Base-by-base conservation (phyloP, 2,329 filamentous ascomycete species). In the Calonectria crousiana region DNA sequence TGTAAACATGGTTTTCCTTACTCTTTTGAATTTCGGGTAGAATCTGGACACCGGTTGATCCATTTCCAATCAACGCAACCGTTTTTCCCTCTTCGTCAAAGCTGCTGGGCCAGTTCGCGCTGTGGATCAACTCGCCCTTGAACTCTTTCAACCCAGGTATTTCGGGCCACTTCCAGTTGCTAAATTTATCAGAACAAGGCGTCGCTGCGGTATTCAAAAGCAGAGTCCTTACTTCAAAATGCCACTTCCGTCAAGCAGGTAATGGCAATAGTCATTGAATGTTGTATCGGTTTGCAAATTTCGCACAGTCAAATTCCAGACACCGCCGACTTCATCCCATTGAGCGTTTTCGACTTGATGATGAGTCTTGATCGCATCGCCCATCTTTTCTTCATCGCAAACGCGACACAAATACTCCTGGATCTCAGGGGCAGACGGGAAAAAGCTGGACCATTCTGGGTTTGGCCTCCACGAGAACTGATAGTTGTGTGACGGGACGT, bases 31-130 rank as follows among this genome's bases (percentile, higher is more conserved):
- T 38, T 32, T 56, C 67, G 13, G 74, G 71, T 3, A 75, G 3
- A 32, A 75, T 75, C 30, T 75, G 74, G 6, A 75, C 71, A 16
- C 68, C 74, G n/a, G 71, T 71, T 20, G 71, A 74, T 13, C 74
- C 74, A 64, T 65, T 68, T 18, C 74, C 74, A 56, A 75, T 71
- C 10, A 74, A 11, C 1, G 74, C 74, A 20, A 75, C 51, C 2
- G 18, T 69, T 38, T 74, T 75, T 26, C 44, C 44, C 1, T 56
- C 28, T 28, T 30, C 66, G 2, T 67, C 20, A 20, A 68, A 73
- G 23, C 11, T 32, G 3, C 62, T 23, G 4, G 67, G 51, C 64
- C 69, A 74, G 28, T 62, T 62, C 10, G 74, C 68, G 32, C 72
- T 74, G 26, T 75, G 74, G 9, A 74, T n/a, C n/a, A 75, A 23